Evolutionary conservation across 495 filamentous ascomycete genomes (phyloP), one percentile per base, ranked within the genome.

Genomic region (Copromyces sp.): DNA sequence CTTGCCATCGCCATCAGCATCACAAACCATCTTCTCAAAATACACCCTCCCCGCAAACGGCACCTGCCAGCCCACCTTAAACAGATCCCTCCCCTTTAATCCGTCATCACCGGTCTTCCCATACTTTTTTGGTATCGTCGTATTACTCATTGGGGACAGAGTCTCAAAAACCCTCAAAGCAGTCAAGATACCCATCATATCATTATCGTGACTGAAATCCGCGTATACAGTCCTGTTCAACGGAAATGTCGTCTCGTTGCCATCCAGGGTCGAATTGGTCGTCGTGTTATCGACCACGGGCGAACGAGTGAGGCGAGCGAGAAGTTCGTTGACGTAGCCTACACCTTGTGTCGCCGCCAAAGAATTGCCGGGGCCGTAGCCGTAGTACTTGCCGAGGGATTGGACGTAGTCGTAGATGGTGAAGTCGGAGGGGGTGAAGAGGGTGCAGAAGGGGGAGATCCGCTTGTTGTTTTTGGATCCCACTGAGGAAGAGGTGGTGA

Each of bases 171-270:
- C 74, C 0, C 93, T 91, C 72, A 97, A 76, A 1, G 93, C 92
- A 20, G 86, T 87, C 80, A 92, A 90, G 39, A 94, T 88, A 20
- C 84, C 84, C 16, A 88, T 88, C 88, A 96, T 91, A 73, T 91
- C 89, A 78, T 95, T 96, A 80, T 97, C 94, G 77, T 97, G 94
- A 29, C 89, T 90, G 78, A 97, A 96, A 80, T 97, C 94, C 0
- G 92, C 93, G 73, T 93, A 97, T 4, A 95, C 79, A 35, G 70
- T 81, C 20, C 82, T 80, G 53, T 88, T 84, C 9, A 95, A 78
- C 0, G 94, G 93, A 76, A 96, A 97, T 0, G 90, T 92, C 12
- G 72, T 73, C 3, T 81, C 77, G 45, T 86, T 81, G 3, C 75
- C 80, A 75, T 95, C 91, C 0, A 96, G 84, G 0, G 93, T 95